phyloP scores from a whole-genome alignment of 78 protist species.

The Tieghemostelium lacteum region DNA sequence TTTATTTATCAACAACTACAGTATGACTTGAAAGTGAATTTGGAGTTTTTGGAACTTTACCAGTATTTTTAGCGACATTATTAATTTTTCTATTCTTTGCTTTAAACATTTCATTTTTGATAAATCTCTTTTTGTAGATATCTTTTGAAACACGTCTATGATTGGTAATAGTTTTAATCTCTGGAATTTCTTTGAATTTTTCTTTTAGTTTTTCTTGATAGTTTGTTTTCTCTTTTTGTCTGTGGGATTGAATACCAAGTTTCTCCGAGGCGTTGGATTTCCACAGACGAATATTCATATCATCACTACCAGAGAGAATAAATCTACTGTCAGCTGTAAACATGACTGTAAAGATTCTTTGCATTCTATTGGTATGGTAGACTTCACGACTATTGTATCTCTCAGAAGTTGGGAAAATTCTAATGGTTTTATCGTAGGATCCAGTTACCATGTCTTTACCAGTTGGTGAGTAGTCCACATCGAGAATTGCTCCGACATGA shows the following conservation, averaged over 20 bases:
- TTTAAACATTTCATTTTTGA: constrained; percentile 49
- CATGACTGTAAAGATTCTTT: constrained; percentile 83
- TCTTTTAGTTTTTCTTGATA: constrained; percentile 60
- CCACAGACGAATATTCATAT: constrained; percentile 93
- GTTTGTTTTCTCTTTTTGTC: constrained; percentile 34
- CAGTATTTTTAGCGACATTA: constrained; percentile 9
- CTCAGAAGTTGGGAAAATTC: constrained; percentile 81
- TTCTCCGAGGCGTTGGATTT: constrained; percentile 86
- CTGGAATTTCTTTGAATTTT: constrained; percentile 71
- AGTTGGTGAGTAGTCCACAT: constrained; percentile 96
- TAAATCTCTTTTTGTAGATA: constrained; percentile 39
- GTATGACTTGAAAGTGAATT: constrained; percentile 24
- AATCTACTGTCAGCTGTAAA: constrained; percentile 88
- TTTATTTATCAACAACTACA: constrained; percentile 40
- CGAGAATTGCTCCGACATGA: constrained; percentile 94
- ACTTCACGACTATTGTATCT: constrained; percentile 80
- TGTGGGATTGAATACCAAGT: constrained; percentile 12
- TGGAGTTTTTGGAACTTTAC: neutral
- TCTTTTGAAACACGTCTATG: constrained; percentile 69
- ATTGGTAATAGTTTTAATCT: constrained; percentile 43
- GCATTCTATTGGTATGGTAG: constrained; percentile 97
- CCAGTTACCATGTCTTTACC: constrained; percentile 95
- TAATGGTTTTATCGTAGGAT: constrained; percentile 93
- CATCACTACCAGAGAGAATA: constrained; percentile 93
- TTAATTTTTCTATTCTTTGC: constrained; percentile 17